Conservation (phyloP, 2,329 filamentous ascomycete species). For the Fusarium mexicanum region DNA sequence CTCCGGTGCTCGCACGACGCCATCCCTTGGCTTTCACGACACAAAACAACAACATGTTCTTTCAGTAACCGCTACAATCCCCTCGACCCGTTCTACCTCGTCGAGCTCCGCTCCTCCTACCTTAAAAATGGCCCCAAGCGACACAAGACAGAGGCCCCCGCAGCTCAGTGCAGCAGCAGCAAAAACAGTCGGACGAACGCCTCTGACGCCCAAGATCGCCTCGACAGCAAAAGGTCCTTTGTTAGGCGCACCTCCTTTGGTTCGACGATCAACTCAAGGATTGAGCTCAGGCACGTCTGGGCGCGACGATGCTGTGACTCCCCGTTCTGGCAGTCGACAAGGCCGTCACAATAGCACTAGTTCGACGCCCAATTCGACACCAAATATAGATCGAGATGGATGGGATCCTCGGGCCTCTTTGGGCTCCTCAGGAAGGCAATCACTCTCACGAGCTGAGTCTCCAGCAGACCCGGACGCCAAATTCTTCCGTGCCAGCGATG, state of each 20-base stretch:
- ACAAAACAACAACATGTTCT: constrained; percentile 44
- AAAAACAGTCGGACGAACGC: constrained; percentile 60
- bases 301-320: constrained; percentile 64
- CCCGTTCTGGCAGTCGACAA: constrained; percentile 78
- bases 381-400: constrained; percentile 57
- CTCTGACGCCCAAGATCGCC: constrained; percentile 67
- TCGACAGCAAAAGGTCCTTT: constrained; percentile 50
- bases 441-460: constrained; percentile 38
- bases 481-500: constrained; percentile 94
- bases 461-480: constrained; percentile 57
- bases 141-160: constrained; percentile 72
- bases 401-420: constrained; percentile 56
- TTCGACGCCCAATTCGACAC: constrained; percentile 72
- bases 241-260: constrained; percentile 53
- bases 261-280: constrained; percentile 47
- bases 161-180: constrained; percentile 71
- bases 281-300: constrained; percentile 3
- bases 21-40: constrained; percentile 37
- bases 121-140: constrained; percentile 57
- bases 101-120: constrained; percentile 38
- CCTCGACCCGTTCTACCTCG: constrained; percentile 40
- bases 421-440: constrained; percentile 39
- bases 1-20: constrained; percentile 27
- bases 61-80: constrained; percentile 45
- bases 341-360: constrained; percentile 74